These are phyloP conservation scores for Camelina laxa DNA, from an alignment of 345 rosid genomes.

Conservation along the genomic window DNA sequence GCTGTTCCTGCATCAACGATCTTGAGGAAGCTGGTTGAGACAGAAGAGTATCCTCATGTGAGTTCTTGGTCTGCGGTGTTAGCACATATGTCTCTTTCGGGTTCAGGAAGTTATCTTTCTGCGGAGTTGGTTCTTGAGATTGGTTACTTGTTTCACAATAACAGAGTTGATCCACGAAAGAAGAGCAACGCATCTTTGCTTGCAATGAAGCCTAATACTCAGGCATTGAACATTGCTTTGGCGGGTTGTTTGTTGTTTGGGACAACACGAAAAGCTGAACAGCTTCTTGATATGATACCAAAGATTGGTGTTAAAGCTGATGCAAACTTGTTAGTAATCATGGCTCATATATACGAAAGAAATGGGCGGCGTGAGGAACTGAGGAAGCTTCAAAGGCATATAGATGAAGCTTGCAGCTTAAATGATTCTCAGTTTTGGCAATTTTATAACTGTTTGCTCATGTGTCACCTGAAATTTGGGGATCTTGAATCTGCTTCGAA, in stretches of 20 bases:
- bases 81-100: constrained; percentile 73
- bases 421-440: constrained; percentile 75
- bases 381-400: constrained; percentile 81
- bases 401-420: constrained; percentile 74
- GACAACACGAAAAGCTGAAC: constrained; percentile 88
- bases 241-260: constrained; percentile 82
- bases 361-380: constrained; percentile 86
- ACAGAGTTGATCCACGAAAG: constrained; percentile 81
- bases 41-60: constrained; percentile 76
- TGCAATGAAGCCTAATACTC: constrained; percentile 87
- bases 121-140: constrained; percentile 91
- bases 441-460: constrained; percentile 75
- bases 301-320: constrained; percentile 65
- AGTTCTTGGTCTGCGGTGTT: constrained; percentile 76
- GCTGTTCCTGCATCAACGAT: constrained; percentile 77
- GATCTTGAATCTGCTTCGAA: constrained; percentile 80
- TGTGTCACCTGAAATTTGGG: constrained; percentile 81
- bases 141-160: constrained; percentile 75
- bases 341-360: constrained; percentile 86
- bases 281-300: constrained; percentile 83
- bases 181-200: constrained; percentile 78
- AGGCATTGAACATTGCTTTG: constrained; percentile 71
- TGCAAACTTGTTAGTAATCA: constrained; percentile 61
- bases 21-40: constrained; percentile 70
- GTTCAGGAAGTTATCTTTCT: constrained; percentile 79